phyloP scores from a whole-genome alignment of 2,329 filamentous ascomycete genomes.

The Colletotrichum aenigma region DNA sequence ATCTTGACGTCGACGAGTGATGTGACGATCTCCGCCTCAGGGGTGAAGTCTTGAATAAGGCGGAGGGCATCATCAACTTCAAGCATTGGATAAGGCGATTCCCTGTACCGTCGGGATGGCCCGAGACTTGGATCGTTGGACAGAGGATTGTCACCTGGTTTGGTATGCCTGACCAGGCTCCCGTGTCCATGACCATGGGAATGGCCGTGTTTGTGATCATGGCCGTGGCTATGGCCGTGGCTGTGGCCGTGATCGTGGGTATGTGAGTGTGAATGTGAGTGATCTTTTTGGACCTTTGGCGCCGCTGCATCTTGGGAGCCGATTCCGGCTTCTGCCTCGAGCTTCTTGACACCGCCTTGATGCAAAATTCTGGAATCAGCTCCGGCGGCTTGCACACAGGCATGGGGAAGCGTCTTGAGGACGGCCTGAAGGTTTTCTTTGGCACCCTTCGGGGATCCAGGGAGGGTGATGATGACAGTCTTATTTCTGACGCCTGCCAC shows the following conservation, averaged over 20 bases:
- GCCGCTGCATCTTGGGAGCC: slow-evolving; percentile 13
- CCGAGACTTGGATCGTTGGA: slow-evolving; percentile 67
- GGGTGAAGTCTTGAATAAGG: slow-evolving; percentile 76
- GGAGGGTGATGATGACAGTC: slow-evolving; percentile 85
- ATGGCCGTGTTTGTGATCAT: slow-evolving; percentile 56
- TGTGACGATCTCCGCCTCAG: slow-evolving; percentile 60
- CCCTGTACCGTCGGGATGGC: slow-evolving; percentile 74
- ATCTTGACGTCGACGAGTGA: slow-evolving; percentile 68
- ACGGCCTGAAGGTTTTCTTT: slow-evolving; percentile 91
- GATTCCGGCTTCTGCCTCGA: slow-evolving; percentile 83
- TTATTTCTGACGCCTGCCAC: slow-evolving; percentile 86
- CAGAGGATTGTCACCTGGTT: slow-evolving; percentile 57
- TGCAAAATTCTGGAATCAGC: slow-evolving; percentile 82
- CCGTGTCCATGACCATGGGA: slow-evolving; percentile 67
- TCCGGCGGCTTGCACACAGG: slow-evolving; percentile 88
- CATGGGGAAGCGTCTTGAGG: slow-evolving; percentile 89
- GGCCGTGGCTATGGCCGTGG: slow-evolving; percentile 59
- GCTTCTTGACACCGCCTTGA: slow-evolving; percentile 77
- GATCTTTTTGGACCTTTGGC: slow-evolving; percentile 47
- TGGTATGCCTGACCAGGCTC: slow-evolving; percentile 74
- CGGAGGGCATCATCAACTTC: slow-evolving; percentile 80
- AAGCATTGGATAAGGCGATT: slow-evolving; percentile 92
- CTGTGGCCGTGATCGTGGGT: slow-evolving; percentile 43
- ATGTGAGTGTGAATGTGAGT: slow-evolving; percentile 60
- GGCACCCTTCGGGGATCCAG: slow-evolving; percentile 93